Conservation (phyloP, 768 basidiomycete species). For the Phlebiopsis flavidoalba region DNA sequence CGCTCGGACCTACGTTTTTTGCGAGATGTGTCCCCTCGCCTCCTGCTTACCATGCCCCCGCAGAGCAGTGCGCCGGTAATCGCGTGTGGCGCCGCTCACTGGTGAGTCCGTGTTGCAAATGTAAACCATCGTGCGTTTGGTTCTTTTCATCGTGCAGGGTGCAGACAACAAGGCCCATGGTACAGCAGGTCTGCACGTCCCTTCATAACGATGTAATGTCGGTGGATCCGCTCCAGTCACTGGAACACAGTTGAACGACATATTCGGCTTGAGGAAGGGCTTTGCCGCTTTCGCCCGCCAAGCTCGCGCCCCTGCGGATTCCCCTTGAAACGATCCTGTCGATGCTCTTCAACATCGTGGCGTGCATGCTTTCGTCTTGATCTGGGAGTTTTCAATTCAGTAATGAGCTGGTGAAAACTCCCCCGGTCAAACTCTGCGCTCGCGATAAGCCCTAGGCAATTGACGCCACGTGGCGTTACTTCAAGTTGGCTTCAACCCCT, state of each 20-base stretch:
- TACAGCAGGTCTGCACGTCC: not conserved
- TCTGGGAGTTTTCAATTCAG: too few species aligned
- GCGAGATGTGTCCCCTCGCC: not conserved
- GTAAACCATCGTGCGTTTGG: not conserved
- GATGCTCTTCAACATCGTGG: too few species aligned
- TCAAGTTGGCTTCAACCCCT: too few species aligned
- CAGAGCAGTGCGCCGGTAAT: too few species aligned
- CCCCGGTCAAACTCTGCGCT: too few species aligned
- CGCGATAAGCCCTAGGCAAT: too few species aligned
- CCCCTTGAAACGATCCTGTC: too few species aligned
- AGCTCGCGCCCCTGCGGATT: not conserved
- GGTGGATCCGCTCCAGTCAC: not conserved
- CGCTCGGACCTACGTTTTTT: not conserved
- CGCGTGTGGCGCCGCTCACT: not conserved
- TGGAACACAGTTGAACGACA: not conserved
- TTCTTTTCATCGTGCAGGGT: not conserved
- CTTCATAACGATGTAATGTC: not conserved
- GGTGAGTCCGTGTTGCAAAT: not conserved
- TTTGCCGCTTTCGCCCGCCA: not conserved
- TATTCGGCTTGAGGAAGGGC: not conserved
- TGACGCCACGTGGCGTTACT: too few species aligned
- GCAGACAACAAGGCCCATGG: not conserved
- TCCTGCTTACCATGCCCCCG: too few species aligned
- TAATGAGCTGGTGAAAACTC: too few species aligned
- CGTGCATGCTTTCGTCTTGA: too few species aligned